Percentiles rank a stretch among this genome's conserved stretches.
These are phyloP conservation scores for Cytospora mali DNA, from an alignment of 2,329 filamentous ascomycete genomes.

Conservation along the genomic window DNA sequence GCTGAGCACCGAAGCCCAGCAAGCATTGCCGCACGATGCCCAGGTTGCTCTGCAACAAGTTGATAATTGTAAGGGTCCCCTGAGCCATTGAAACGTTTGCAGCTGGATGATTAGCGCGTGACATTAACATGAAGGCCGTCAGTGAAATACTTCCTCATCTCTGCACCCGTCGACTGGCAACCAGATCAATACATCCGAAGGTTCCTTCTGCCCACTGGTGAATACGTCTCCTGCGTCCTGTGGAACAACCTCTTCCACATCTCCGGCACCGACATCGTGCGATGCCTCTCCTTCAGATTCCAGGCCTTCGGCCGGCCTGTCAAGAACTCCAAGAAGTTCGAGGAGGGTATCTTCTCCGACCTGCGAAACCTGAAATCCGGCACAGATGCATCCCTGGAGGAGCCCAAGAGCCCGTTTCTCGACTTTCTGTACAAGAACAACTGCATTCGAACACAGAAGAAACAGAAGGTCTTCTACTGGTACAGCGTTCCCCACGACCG, in stretches of 20 bases:
- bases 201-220: constrained; percentile 93
- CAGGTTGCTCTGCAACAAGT: constrained; percentile 98
- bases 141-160: constrained; percentile 99
- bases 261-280: constrained; percentile 96
- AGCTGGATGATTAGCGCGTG: neutral
- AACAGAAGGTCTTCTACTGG: constrained; percentile 99
- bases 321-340: constrained; percentile 99
- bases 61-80: constrained; percentile 76
- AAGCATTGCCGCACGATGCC: constrained; percentile 92
- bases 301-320: constrained; percentile 97
- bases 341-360: constrained; percentile 99
- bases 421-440: constrained; percentile 99
- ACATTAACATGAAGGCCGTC: constrained; percentile 33
- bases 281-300: constrained; percentile 97
- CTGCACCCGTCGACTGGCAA: constrained; percentile 96
- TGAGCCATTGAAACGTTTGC: constrained; percentile 14
- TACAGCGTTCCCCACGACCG: constrained; percentile 98
- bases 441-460: constrained; percentile 99
- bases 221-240: constrained; percentile 97
- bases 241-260: constrained; percentile 99
- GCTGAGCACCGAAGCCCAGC: constrained; percentile 95
- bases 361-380: constrained; percentile 97
- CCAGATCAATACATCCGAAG: constrained; percentile 94
- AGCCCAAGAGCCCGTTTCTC: constrained; percentile 97
- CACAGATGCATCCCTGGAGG: constrained; percentile 95